Evolutionary conservation across 352 stramenopile genomes (phyloP).

Genomic region (Bremia lactucae): DNA sequence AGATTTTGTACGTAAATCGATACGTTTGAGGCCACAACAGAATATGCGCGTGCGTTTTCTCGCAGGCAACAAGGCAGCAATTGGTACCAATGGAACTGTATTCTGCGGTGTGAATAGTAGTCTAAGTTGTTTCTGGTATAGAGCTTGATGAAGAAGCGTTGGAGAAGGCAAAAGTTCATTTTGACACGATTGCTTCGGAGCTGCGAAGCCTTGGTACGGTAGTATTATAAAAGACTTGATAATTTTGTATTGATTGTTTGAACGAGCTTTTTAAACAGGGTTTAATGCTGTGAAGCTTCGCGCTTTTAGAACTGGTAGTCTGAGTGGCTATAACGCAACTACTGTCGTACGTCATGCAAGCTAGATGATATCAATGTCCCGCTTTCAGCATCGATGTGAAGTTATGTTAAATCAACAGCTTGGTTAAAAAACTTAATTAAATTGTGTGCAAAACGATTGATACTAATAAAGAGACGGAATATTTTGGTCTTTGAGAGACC

Average conservation of each 20-base stretch:
- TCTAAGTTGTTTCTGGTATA: slow-evolving; percentile 6
- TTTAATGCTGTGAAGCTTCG: slow-evolving; percentile 45
- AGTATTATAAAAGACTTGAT: too few relatives aligned
- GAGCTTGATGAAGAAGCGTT: slow-evolving; percentile 34
- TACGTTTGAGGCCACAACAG: slow-evolving; percentile 31
- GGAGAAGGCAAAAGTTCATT: slow-evolving; percentile 15
- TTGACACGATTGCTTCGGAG: slow-evolving; percentile 25
- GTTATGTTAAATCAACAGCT: too few relatives aligned
- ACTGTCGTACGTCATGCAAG: slow-evolving; percentile 21
- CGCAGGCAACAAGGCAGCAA: slow-evolving; percentile 49
- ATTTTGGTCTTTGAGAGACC: too few relatives aligned
- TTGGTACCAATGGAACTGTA: too few relatives aligned
- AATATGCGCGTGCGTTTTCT: slow-evolving; percentile 77
- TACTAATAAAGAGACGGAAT: too few relatives aligned
- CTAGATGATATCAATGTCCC: too few relatives aligned
- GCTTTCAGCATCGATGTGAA: too few relatives aligned
- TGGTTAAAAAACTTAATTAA: too few relatives aligned
- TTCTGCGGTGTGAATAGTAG: too few relatives aligned
- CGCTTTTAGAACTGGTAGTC: slow-evolving; percentile 42
- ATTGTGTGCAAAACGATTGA: too few relatives aligned
- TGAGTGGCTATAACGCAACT: slow-evolving; percentile 46
- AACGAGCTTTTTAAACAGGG: slow-evolving; percentile 23
- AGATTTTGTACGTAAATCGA: slow-evolving; percentile 38
- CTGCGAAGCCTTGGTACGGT: slow-evolving; percentile 32
- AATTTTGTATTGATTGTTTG: too few relatives aligned